Evolutionary conservation across 352 stramenopile species (phyloP).

Genomic region (Pythium vanterpoolii): DNA sequence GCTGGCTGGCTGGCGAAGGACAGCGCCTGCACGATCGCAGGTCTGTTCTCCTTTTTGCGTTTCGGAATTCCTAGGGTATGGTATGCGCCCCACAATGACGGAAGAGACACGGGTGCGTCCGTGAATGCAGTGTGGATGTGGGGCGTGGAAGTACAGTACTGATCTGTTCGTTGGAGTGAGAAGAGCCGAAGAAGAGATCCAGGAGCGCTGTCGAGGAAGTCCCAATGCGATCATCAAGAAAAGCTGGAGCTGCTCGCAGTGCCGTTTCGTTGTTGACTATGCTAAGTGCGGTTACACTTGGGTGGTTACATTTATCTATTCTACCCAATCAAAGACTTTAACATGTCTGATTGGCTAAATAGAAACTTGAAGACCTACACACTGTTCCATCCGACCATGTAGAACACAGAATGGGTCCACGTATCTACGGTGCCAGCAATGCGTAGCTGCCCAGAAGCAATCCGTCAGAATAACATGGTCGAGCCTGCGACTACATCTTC

Average conservation of each 20-base stretch:
- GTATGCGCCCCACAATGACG: no score
- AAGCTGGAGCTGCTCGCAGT: not conserved
- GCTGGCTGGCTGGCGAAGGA: no score
- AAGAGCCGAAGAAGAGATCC: no score
- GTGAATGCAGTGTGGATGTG: no score
- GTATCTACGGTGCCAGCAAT: conserved; percentile 8
- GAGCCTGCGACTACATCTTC: conserved; percentile 10
- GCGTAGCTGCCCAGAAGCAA: not conserved
- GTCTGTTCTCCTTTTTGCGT: no score
- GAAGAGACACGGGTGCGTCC: no score
- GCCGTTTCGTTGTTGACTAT: not conserved
- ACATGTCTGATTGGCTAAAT: not conserved
- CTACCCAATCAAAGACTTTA: not conserved
- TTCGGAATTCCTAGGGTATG: no score
- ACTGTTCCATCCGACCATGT: not conserved
- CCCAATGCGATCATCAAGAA: not conserved
- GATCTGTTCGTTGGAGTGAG: no score
- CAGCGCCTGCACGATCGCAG: no score
- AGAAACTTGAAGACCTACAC: not conserved
- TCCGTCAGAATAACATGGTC: conserved; percentile 3
- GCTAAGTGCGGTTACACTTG: conserved; percentile 1
- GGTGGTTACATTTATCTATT: conserved; percentile 2
- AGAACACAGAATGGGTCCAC: conserved; percentile 1
- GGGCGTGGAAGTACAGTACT: no score
- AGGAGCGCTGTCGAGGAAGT: not conserved